Evolutionary conservation across 495 filamentous ascomycete genomes (phyloP).

Genomic region (Hypoxylon intermedium): DNA sequence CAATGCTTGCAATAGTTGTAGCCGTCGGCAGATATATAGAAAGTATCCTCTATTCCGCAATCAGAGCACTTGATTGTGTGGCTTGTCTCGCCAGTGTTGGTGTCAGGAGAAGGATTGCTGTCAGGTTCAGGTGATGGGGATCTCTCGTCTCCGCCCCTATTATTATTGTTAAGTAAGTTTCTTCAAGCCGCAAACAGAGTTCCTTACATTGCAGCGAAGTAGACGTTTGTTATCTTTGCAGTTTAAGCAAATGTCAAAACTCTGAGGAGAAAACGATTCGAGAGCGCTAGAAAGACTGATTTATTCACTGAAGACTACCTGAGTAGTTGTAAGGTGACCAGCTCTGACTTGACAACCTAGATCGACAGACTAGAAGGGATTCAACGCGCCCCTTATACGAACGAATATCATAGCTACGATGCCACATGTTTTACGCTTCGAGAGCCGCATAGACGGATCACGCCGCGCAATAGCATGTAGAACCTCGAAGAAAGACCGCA

Average conservation of each 20-base stretch:
- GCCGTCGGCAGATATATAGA: not conserved
- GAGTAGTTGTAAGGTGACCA: not conserved
- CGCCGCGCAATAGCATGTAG: slow-evolving; percentile 2
- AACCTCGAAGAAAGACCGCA: slow-evolving; percentile 13
- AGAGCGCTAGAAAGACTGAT: not conserved
- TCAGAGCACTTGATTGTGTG: not conserved
- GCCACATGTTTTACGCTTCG: not conserved
- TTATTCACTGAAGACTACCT: not conserved
- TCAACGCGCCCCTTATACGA: slow-evolving; percentile 22
- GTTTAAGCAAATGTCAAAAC: not conserved
- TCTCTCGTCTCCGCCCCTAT: slow-evolving; percentile 6
- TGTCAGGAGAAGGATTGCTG: not conserved
- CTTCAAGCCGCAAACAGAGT: not conserved
- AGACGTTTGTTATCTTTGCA: not conserved
- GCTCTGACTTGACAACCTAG: slow-evolving; percentile 6
- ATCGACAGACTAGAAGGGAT: slow-evolving; percentile 10
- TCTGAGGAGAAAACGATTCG: not conserved
- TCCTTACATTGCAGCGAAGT: slow-evolving; percentile 18
- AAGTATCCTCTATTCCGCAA: not conserved
- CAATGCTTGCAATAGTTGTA: not conserved
- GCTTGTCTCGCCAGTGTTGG: not conserved
- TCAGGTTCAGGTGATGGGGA: not conserved
- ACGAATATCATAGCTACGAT: not conserved
- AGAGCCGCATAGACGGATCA: slow-evolving; percentile 2
- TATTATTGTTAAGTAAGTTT: not conserved